Base-by-base conservation (phyloP, 2,329 filamentous ascomycete species). In the Hypoxylon sp. region DNA sequence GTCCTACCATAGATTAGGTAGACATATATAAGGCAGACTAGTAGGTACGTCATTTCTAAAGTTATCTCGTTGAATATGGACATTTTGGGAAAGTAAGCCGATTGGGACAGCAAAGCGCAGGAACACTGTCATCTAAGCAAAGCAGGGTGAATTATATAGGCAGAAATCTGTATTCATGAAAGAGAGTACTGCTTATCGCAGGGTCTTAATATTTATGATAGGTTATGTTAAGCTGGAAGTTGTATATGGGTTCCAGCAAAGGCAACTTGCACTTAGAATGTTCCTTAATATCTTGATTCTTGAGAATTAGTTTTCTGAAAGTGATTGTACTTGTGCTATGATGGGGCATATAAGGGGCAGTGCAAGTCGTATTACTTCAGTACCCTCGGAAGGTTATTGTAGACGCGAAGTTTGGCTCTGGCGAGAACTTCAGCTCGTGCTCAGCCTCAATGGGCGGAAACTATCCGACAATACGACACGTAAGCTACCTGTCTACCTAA, bases 381-480 rank as follows among this genome's bases (percentile, higher is more conserved):
- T 19, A 3, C 19, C 42, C 31, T 54, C 47, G 54, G 61, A 59
- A 54, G 54, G 46, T 52, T 63, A 31, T 64, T 19, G 13, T 22
- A n/a, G 22, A 33, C 33, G 14, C 33, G 5, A 24, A 55, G 24
- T 58, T 52, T 44, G 50, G 29, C 59, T 22, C 24, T 39, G 48
- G 26, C 2, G 24, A 55, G 31, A 61, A 19, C 52, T 39, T 52
- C 29, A 60, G 51, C 51, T 60, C 17, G 19, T 39, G 54, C 66
- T 59, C 39, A 65, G 66, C 66, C 61, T 58, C 60, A 60, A 67
- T 31, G 17, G 35, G 44, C 17, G 29, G 29, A 50, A 62, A 39
- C 44, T 47, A 50, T 46, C 60, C 51, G 52, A 35, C 13, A 13
- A 5, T 6, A 13, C 22, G 33, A 51, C 57, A 31, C 57, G 61